Base-by-base conservation (phyloP, 805 yeast species). In the Osmozyma mogii region DNA sequence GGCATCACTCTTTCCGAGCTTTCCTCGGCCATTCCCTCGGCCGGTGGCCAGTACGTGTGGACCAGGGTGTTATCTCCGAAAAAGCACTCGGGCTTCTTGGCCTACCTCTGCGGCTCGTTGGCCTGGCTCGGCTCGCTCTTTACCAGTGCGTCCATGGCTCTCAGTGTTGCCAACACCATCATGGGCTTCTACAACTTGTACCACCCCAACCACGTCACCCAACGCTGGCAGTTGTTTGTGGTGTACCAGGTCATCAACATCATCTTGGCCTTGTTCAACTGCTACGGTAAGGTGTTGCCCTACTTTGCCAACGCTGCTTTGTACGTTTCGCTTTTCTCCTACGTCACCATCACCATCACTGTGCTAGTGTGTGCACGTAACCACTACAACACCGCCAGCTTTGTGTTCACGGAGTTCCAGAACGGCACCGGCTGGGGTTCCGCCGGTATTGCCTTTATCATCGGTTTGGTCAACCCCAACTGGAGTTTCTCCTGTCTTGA, bases 31-130 rank as follows among this genome's bases (percentile, higher is more conserved):
- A 58, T 56, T 30, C 65, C 65, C 3, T 50, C 58, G 9, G 65
- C 66, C 15, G 67, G 67, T 2, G 67, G 66, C 33, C 68, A 60
- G 44, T 60, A 61, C 37, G 60, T 54, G 28, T 61, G 67, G 67
- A 52, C 66, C 5, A 43, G 61, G 22, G 59, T 51, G 4, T 47
- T 61, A 32, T 57, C 66, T 11, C 67, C 67, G 3, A 44, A 51
- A 28, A 57, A 52, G 36, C 49, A 58, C 44, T 50, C 63, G 9
- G 40, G 56, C 9, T 57, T 61, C 32, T 49, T 52, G 39, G 62
- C 65, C 5, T 61, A 57, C 40, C 40, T 57, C 30, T 57, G 64
- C 35, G 68, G 67, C 4, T 47, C 60, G 3, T 48, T 61, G 32
- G 58, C 62, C 1, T 61, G 64, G 63, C 62, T 60, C n/a, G 67